phyloP scores from a whole-genome alignment of 495 filamentous ascomycete genomes.

The Niebla homalea region DNA sequence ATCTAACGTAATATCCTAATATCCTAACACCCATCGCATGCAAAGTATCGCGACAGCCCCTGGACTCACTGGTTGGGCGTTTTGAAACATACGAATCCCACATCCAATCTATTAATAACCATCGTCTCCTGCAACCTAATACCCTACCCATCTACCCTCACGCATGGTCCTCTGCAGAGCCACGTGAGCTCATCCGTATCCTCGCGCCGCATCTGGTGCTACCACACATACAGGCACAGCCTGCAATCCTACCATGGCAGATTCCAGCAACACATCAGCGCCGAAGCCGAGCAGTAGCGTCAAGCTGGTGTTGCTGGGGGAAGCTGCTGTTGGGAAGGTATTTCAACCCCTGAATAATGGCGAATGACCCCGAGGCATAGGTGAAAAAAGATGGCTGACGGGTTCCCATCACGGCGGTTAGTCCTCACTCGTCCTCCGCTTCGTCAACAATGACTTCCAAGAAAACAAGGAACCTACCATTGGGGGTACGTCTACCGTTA shows the following conservation, averaged over 20 bases:
- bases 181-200: not conserved
- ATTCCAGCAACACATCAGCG: conserved; percentile 32
- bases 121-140: too few species aligned
- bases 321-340: conserved; percentile 98
- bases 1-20: too few species aligned
- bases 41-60: too few species aligned
- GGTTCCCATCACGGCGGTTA: conserved; percentile 27
- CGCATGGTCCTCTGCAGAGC: too few species aligned
- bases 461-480: conserved; percentile 99
- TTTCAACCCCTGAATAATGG: too few species aligned
- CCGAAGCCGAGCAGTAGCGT: conserved; percentile 98
- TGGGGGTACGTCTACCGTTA: conserved; percentile 55
- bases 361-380: not conserved
- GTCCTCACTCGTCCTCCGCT: conserved; percentile 95
- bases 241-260: conserved; percentile 17
- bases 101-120: too few species aligned
- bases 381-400: not conserved
- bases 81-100: too few species aligned
- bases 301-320: conserved; percentile 92
- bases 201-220: not conserved
- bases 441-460: conserved; percentile 99
- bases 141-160: too few species aligned
- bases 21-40: too few species aligned
- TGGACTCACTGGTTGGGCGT: too few species aligned
- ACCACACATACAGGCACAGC: too few species aligned